Evolutionary conservation across 331 rosid species (phyloP).

Genomic region (Quercus tomentella): DNA sequence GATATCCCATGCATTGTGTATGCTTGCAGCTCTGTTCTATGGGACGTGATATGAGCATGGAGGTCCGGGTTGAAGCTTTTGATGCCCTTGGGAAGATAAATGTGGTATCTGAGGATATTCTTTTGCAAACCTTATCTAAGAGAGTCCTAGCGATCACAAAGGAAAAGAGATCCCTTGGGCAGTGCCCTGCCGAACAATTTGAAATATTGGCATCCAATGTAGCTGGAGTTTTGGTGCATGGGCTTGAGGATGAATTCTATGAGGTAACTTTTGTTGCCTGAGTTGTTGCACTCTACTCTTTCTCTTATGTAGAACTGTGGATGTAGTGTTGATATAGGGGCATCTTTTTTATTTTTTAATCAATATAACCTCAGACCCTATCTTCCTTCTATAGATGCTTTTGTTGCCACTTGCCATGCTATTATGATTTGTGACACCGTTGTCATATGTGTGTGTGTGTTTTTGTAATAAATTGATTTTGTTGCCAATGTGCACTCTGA

Average conservation of each 20-base stretch:
- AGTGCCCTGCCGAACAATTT: slow-evolving; percentile 42
- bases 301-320: neutral
- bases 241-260: slow-evolving; percentile 90
- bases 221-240: slow-evolving; percentile 87
- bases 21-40: slow-evolving; percentile 71
- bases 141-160: slow-evolving; percentile 47
- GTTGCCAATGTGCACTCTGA: neutral
- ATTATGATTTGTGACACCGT: neutral
- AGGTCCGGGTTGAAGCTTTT: slow-evolving; percentile 75
- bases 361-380: neutral
- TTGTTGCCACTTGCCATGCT: neutral
- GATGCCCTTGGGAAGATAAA: slow-evolving; percentile 51
- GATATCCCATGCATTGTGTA: slow-evolving; percentile 17
- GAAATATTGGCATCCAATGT: slow-evolving; percentile 38
- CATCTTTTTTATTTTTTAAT: neutral
- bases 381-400: neutral
- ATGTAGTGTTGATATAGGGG: neutral
- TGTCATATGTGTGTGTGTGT: neutral
- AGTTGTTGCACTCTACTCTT: neutral
- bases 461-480: neutral
- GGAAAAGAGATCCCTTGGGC: slow-evolving; percentile 36
- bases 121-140: slow-evolving; percentile 77
- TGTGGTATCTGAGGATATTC: slow-evolving; percentile 70
- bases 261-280: slow-evolving; percentile 49
- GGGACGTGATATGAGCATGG: slow-evolving; percentile 87